Base-by-base conservation (phyloP, 176 grass and related monocot species). In the Elaeis guineensis region DNA sequence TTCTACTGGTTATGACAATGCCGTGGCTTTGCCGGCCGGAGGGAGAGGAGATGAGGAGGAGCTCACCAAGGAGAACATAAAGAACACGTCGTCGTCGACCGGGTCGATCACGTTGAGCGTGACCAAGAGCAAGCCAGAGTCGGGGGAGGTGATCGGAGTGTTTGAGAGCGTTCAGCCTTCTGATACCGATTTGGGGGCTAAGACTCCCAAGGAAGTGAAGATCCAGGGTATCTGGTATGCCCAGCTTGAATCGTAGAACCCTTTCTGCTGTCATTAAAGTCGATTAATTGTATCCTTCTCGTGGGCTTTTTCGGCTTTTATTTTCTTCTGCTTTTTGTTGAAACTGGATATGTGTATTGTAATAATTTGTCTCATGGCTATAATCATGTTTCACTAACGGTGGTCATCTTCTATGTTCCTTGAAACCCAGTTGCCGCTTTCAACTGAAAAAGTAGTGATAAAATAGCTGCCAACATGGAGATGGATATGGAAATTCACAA, bases 81-180 rank as follows among this genome's bases (percentile, higher is more conserved):
- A 94, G 84, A 94, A 89, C 48, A 18, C 67, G 0, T 50, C 75
- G 0, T 69, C 84, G 3, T 94, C 80, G 3, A 85, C 63, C 1
- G 89, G 84, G 63, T 89, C 76, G 26, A 94, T 94, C 72, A 94
- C 81, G 3, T 19, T 94, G 49, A 94, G 89, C 22, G 84, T 94
- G 6, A 74, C 64, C 17, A 89, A 94, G 68, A 94, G 89, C 78
- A 85, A 77, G 12, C 71, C 75, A 2, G 81, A 82, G 7, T 78
- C 81, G n/a, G 75, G 89, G 7, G 84, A 94, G 78, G 75, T 85
- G 19, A 94, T 94, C 52, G 78, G 81, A 7, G 81, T 85, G 67
- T 94, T 94, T 21, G 84, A 94, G 89, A 94, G 89, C 64, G 19
- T 94, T 54, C 89, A 94, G 81, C 84, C 89, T 19, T 94, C 81